Evolutionary conservation across 2,329 filamentous ascomycete genomes (phyloP).

Genomic region (Colletotrichum viniferum): DNA sequence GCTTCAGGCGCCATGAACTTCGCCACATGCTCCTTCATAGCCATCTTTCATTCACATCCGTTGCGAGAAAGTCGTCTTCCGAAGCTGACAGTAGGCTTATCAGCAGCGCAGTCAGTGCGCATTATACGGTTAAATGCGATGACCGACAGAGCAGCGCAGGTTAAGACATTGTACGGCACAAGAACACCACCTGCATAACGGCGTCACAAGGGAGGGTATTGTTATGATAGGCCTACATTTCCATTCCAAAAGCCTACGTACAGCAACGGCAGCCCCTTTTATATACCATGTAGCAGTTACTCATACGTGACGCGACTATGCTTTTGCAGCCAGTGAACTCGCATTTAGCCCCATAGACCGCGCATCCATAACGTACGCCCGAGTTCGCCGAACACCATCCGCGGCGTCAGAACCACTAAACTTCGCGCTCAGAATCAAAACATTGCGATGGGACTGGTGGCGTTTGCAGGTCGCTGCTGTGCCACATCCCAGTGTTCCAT

Average conservation of each 20-base stretch:
- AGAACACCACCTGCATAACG: too few species aligned
- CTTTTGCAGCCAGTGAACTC: background rate
- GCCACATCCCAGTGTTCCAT: conserved; percentile 21
- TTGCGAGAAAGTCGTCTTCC: too few species aligned
- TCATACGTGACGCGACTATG: background rate
- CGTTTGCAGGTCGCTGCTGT: background rate
- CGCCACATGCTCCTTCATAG: too few species aligned
- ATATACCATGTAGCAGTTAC: background rate
- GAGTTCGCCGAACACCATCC: background rate
- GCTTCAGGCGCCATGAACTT: too few species aligned
- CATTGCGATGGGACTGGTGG: conserved; percentile 7
- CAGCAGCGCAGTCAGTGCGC: too few species aligned
- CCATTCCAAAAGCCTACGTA: background rate
- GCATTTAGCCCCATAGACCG: background rate
- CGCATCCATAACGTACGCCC: background rate
- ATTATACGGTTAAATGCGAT: too few species aligned
- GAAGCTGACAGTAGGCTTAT: too few species aligned
- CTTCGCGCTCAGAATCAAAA: background rate
- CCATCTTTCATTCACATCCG: too few species aligned
- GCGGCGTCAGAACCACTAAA: background rate
- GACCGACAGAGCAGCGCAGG: too few species aligned
- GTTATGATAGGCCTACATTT: background rate
- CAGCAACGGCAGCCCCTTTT: background rate
- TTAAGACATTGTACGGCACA: too few species aligned
- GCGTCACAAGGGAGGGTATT: background rate